Evolutionary conservation across 2,329 filamentous ascomycete species (phyloP), one percentile per base, ranked within the genome.

Genomic region (Pyrenophora seminiperda): DNA sequence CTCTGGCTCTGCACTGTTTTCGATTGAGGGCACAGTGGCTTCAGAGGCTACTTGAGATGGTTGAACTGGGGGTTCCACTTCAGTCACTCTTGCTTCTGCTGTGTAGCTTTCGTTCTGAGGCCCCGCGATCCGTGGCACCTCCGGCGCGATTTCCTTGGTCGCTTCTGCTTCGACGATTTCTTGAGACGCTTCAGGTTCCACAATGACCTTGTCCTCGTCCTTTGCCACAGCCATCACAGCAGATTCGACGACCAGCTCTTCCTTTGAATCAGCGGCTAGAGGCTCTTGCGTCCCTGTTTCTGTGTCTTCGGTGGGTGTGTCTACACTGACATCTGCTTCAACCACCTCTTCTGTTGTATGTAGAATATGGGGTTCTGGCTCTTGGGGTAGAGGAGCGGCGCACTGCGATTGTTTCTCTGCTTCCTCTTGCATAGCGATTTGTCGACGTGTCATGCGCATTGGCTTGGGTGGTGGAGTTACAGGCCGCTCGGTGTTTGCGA

Each of bases 381-480:
- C 43, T 22, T 38, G 36, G 9, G 48, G 47, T 29, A 54, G 47
- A 13, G 49, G 29, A n/a, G 39, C 33, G n/a, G 45, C 53, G 17
- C 47, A 53, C 41, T 66, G 62, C 11, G 60, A 59, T 29, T 63
- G 63, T 32, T 56, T 62, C 18, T 62, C 47, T 15, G 67, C 61
- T 50, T 71, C 68, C 32, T 71, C 66, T 18, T 69, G 59, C 41
- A 65, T 70, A 10, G 68, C 66, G 47, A 72, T 48, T 52, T 73
- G 70, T 33, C 70, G 67, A 38, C 71, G 67, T 29, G 70, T 72
- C 45, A 65, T 64, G 48, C 68, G 65, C 10, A 65, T 54, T 22
- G 68, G 54, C 42, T 65, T 67, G 14, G 66, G 54, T 5, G 65
- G 59, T 13, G 68, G 65, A 10, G 43, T 57, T 15, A 58, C 58